phyloP scores from a whole-genome alignment of 1,284 basidiomycete species.

The Puccinia hordei region DNA sequence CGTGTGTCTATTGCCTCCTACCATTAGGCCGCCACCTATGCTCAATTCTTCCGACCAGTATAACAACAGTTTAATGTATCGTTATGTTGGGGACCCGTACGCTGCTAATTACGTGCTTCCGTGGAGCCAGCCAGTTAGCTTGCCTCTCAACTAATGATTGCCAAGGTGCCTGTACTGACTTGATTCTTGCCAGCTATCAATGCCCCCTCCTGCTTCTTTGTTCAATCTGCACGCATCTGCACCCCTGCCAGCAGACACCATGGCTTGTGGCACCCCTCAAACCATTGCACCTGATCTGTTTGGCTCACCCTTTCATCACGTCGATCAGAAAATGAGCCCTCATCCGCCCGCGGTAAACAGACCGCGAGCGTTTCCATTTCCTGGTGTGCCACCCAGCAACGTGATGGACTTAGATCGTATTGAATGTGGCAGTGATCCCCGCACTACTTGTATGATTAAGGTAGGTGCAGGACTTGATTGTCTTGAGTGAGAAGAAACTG shows the following conservation, averaged over 20 bases:
- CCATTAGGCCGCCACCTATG: slow-evolving; percentile 37
- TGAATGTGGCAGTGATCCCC: slow-evolving; percentile 49
- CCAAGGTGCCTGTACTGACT: neutral
- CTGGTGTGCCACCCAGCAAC: slow-evolving; percentile 50
- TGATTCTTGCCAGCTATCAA: neutral
- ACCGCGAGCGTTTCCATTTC: slow-evolving; percentile 45
- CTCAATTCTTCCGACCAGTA: slow-evolving; percentile 25
- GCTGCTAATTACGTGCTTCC: slow-evolving; percentile 32
- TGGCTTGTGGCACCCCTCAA: neutral
- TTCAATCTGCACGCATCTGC: slow-evolving; percentile 29
- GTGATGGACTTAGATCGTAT: slow-evolving; percentile 51
- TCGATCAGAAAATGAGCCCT: slow-evolving; percentile 23
- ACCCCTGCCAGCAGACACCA: slow-evolving; percentile 4
- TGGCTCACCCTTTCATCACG: neutral
- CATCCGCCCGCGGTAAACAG: slow-evolving; percentile 9
- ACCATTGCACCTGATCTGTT: slow-evolving; percentile 10
- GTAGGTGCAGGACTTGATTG: neutral
- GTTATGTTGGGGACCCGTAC: slow-evolving; percentile 37
- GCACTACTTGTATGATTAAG: slow-evolving; percentile 51
- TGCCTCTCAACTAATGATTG: neutral
- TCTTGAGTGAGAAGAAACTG: neutral
- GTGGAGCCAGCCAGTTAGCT: slow-evolving; percentile 34
- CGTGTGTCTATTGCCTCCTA: slow-evolving; percentile 44
- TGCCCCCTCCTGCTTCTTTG: slow-evolving; percentile 14
- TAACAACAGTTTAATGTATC: slow-evolving; percentile 43